Percentiles rank a stretch among this genome's conserved stretches.
phyloP scores from a whole-genome alignment of 371 early-diverging fungal genomes.

The Syncephalis plumigaleata region DNA sequence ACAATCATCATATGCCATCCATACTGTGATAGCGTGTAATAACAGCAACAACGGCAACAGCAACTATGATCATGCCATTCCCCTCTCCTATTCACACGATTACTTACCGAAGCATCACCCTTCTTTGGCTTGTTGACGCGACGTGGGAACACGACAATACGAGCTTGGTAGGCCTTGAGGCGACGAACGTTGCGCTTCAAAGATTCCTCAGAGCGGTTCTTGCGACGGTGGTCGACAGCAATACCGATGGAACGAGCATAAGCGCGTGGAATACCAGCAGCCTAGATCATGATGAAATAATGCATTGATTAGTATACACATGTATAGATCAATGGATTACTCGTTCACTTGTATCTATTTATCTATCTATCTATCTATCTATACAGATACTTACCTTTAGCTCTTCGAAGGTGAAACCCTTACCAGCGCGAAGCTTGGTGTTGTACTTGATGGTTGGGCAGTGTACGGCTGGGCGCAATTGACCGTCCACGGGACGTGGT shows the following conservation, averaged over 20 bases:
- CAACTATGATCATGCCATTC: neutral
- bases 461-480: conserved; percentile 95
- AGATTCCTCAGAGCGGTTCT: conserved; percentile 93
- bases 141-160: conserved; percentile 87
- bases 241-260: conserved; percentile 96
- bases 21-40: no score
- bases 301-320: neutral
- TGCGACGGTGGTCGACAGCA: conserved; percentile 96
- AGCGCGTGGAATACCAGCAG: conserved; percentile 87
- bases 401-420: conserved; percentile 98
- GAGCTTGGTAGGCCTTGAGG: conserved; percentile 90
- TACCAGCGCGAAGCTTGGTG: conserved; percentile 94
- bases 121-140: conserved; percentile 79
- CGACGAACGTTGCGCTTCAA: conserved; percentile 92
- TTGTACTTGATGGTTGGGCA: conserved; percentile 98
- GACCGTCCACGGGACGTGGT: conserved; percentile 95
- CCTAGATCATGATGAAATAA: conserved; percentile 21
- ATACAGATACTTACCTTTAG: conserved; percentile 55
- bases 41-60: no score
- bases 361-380: no score
- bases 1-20: no score
- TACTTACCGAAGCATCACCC: conserved; percentile 30
- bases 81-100: conserved; percentile 1
- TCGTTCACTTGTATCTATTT: neutral
- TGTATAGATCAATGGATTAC: neutral